phyloP scores from a whole-genome alignment of 192 early-diverging fungal species.

The Coemansia aciculifera region DNA sequence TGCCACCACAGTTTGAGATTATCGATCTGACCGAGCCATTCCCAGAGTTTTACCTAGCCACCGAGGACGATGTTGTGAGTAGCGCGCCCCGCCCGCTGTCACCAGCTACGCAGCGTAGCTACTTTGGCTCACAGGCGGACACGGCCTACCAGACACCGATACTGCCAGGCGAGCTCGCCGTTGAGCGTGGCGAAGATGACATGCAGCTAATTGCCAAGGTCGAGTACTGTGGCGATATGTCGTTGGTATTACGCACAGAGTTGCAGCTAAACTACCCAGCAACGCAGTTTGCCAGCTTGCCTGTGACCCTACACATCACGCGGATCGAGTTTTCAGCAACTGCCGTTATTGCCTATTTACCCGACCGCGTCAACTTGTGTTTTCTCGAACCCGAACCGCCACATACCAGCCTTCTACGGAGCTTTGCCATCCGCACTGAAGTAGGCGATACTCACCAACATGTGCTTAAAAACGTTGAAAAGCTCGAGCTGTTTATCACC shows the following conservation, averaged over 20 bases:
- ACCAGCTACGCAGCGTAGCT: slow-evolving; percentile 24
- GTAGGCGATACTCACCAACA: slow-evolving; percentile 48
- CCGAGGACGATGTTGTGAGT: slow-evolving; percentile 41
- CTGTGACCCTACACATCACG: slow-evolving; percentile 68
- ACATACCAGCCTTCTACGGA: slow-evolving; percentile 32
- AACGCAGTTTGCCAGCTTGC: slow-evolving; percentile 70
- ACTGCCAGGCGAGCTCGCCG: slow-evolving; percentile 13
- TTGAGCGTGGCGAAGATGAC: slow-evolving; percentile 54
- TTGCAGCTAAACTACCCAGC: slow-evolving; percentile 77
- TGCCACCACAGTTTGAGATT: slow-evolving; percentile 70
- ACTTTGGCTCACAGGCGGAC: slow-evolving; percentile 16
- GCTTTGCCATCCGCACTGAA: slow-evolving; percentile 42
- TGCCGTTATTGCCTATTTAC: slow-evolving; percentile 67
- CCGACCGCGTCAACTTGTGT: slow-evolving; percentile 67
- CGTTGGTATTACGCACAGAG: slow-evolving; percentile 66
- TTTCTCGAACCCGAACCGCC: slow-evolving; percentile 62
- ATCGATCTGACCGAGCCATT: slow-evolving; percentile 73
- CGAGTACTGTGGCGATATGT: slow-evolving; percentile 74
- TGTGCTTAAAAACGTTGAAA: slow-evolving; percentile 81
- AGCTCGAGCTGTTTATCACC: slow-evolving; percentile 76
- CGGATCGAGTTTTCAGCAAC: slow-evolving; percentile 70
- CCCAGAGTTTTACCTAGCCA: slow-evolving; percentile 71
- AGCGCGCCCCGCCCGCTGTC: slow-evolving; percentile 18
- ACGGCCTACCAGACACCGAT: slow-evolving; percentile 3
- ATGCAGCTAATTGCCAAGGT: slow-evolving; percentile 66